Percentiles rank a stretch among this genome's conserved stretches.
Conservation (phyloP, 2,329 filamentous ascomycete genomes). For the Neonectria sp. region DNA sequence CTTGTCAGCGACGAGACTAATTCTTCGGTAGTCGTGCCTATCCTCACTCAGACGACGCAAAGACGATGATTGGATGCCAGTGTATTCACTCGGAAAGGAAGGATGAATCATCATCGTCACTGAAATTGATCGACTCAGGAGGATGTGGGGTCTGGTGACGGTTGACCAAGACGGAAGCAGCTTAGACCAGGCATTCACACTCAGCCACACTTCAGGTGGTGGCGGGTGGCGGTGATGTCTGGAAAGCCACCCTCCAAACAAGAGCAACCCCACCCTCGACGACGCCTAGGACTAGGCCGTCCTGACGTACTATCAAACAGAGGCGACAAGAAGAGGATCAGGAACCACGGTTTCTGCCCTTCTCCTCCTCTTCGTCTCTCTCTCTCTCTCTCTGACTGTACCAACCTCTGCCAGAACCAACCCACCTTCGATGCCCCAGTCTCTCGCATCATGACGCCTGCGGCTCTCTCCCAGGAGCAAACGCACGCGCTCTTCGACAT, state of each 20-base stretch:
- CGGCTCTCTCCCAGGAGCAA: constrained; percentile 56
- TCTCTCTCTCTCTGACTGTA: not conserved
- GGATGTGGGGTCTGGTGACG: too few relatives aligned
- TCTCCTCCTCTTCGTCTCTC: not conserved
- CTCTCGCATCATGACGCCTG: constrained; percentile 40
- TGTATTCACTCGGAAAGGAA: not conserved
- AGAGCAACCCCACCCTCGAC: not conserved
- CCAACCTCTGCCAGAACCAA: not conserved
- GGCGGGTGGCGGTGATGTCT: not conserved
- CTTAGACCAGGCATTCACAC: not conserved
- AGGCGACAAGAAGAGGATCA: not conserved
- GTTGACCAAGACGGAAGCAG: not conserved
- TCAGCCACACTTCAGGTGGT: not conserved
- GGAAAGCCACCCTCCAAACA: not conserved
- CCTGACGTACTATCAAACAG: not conserved
- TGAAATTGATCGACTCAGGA: not conserved
- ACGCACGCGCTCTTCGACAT: constrained; percentile 71
- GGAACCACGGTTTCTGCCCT: not conserved
- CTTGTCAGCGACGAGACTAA: too few relatives aligned
- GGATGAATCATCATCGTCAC: not conserved
- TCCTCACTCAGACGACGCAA: not conserved
- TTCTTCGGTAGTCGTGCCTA: too few relatives aligned
- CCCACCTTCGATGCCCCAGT: constrained; percentile 30
- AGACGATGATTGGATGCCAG: not conserved
- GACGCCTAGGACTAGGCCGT: not conserved